phyloP scores from a whole-genome alignment of 352 stramenopile species.

The Peronospora tabacina region DNA sequence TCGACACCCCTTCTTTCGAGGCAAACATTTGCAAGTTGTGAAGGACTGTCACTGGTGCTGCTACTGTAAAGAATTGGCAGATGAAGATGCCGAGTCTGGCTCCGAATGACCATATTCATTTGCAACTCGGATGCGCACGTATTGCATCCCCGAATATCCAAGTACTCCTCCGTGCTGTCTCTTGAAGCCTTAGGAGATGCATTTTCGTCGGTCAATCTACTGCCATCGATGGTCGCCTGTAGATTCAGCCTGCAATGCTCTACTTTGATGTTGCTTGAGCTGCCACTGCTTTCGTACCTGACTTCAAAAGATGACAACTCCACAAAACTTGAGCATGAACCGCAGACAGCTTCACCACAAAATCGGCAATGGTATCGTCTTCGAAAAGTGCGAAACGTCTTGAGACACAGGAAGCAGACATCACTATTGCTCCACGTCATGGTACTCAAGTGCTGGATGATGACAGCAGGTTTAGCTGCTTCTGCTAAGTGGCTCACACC shows the following conservation, averaged over 20 bases:
- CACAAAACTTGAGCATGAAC: conserved; percentile 53
- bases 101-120: conserved; percentile 27
- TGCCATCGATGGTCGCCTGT: conserved; percentile 10
- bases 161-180: conserved; percentile 21
- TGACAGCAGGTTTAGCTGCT: conserved; percentile 20
- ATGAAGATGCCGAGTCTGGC: conserved; percentile 6
- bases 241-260: conserved; percentile 12
- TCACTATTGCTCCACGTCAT: conserved; percentile 45
- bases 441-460: conserved; percentile 23
- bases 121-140: conserved; percentile 27
- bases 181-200: conserved; percentile 12
- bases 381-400: conserved; percentile 50
- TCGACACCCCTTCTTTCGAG: neutral
- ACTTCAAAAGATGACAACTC: conserved; percentile 31
- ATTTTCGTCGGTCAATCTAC: conserved; percentile 10
- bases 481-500: conserved; percentile 36
- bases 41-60: conserved; percentile 16
- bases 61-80: conserved; percentile 13
- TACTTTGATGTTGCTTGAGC: conserved; percentile 7
- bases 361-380: conserved; percentile 62
- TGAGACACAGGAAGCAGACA: conserved; percentile 51
- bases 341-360: conserved; percentile 57
- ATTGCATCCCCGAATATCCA: conserved; percentile 34
- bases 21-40: conserved; percentile 20
- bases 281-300: conserved; percentile 13